Base-by-base conservation (phyloP, 345 rosid genomes). In the Punica granatum region DNA sequence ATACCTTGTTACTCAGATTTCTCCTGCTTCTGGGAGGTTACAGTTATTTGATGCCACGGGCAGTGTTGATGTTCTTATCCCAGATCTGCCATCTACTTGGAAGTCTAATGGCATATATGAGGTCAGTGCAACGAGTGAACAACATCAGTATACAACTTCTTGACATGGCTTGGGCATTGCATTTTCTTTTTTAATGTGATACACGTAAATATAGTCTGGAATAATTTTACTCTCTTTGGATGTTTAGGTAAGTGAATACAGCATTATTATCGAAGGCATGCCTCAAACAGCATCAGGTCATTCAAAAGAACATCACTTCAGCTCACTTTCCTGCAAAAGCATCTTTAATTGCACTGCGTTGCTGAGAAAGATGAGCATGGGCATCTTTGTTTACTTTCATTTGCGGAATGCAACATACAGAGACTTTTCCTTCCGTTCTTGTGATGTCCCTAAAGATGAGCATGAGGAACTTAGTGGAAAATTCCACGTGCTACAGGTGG, bases 21-120 rank as follows among this genome's bases (percentile, higher is more conserved):
- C 85, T 70, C 74, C 83, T 54, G 73, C 81, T 68, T 83, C 89
- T 60, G 96, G 94, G 84, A 86, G 83, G 76, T 74, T 90, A 69
- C 96, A 89, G 78, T 70, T 93, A 66, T 83, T 80, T 81, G 98
- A 93, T 80, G 69, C 69, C 60, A 90, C 82, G 44, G 87, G 90
- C 74, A 77, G 87, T 74, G 80, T 90, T 60, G 85, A 90, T 82
- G 88, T 77, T 67, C 70, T 89, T 66, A 62, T 82, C 68, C 90
- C 92, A 26, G 89, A 87, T 73, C 79, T 93, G 74, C 80, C 83
- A 74, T 74, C 88, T 63, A 70, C 76, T 72, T 82, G 89, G 89
- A 72, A 71, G 48, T 59, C 68, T 61, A 62, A 68, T 68, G 69
- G 73, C 59, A 80, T 93, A 67, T 82, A 46, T 74, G 89, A 93